phyloP scores from a whole-genome alignment of 352 stramenopile species.

The Pelagophyceae sp. region DNA sequence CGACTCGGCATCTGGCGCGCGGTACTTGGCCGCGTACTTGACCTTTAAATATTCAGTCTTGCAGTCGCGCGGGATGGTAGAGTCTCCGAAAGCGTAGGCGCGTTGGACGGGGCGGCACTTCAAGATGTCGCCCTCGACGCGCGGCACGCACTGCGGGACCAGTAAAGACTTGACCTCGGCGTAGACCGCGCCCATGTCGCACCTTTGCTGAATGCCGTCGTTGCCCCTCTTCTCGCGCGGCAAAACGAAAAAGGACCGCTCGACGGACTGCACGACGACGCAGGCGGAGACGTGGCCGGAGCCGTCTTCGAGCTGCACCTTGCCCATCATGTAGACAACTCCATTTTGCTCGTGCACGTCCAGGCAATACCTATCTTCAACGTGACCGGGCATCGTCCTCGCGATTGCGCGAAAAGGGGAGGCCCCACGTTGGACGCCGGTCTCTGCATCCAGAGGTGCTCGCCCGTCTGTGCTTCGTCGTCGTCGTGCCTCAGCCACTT shows the following conservation, averaged over 20 bases:
- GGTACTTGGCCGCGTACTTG: slow-evolving; percentile 86
- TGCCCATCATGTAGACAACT: slow-evolving; percentile 94
- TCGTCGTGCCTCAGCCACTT: slow-evolving; percentile 21
- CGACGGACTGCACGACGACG: slow-evolving; percentile 84
- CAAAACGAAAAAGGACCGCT: slow-evolving; percentile 89
- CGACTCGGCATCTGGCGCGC: slow-evolving; percentile 58
- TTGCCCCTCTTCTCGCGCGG: slow-evolving; percentile 39
- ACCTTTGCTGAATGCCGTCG: slow-evolving; percentile 43
- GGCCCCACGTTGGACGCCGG: no score
- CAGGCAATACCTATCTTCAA: no score
- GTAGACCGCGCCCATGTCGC: slow-evolving; percentile 49
- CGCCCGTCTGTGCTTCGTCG: slow-evolving; percentile 18
- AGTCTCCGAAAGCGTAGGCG: slow-evolving; percentile 95
- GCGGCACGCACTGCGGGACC: slow-evolving; percentile 76
- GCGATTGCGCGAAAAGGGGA: no score
- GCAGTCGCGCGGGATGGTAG: slow-evolving; percentile 78
- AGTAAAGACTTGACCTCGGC: slow-evolving; percentile 74
- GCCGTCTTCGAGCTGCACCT: slow-evolving; percentile 60
- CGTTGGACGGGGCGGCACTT: slow-evolving; percentile 85
- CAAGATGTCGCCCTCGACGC: slow-evolving; percentile 75
- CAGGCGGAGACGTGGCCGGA: slow-evolving; percentile 83
- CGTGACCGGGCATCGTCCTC: no score
- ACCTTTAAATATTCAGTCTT: slow-evolving; percentile 94
- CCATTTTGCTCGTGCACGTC: slow-evolving; percentile 90
- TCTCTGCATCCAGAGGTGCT: slow-evolving; percentile 67